A percentile compares a stretch with the other conserved stretches of the same genome.
Evolutionary conservation across 2,329 filamentous ascomycete species (phyloP).

Genomic region (Colletotrichum australisinense): DNA sequence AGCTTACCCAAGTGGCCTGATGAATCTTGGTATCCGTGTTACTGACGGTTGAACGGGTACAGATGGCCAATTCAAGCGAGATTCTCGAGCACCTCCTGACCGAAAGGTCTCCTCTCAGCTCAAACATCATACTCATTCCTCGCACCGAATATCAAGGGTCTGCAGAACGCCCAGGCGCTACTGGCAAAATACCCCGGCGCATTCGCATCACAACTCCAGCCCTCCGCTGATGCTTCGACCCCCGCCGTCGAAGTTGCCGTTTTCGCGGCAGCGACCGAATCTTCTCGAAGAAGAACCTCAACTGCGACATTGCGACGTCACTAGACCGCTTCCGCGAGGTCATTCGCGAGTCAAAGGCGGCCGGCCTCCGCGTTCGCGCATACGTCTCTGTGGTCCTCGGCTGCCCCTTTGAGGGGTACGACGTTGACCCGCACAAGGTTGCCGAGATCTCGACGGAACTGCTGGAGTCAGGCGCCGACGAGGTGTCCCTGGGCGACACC

Average conservation of each 20-base stretch:
- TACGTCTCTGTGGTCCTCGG: conserved; percentile 86
- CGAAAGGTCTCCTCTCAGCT: conserved; percentile 62
- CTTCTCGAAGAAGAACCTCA: conserved; percentile 83
- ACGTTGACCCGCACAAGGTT: conserved; percentile 72
- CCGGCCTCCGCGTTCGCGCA: conserved; percentile 77
- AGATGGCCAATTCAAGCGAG: conserved; percentile 84
- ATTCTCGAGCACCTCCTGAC: conserved; percentile 78
- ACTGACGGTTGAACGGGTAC: not conserved
- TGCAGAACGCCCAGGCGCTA: conserved; percentile 70
- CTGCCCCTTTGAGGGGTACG: conserved; percentile 79
- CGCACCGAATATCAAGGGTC: conserved; percentile 79
- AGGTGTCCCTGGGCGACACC: conserved; percentile 91
- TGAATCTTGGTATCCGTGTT: not conserved
- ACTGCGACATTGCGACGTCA: conserved; percentile 81
- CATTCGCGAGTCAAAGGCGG: conserved; percentile 73
- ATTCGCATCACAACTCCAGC: conserved; percentile 63
- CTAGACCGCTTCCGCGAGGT: conserved; percentile 77
- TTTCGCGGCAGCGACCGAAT: conserved; percentile 85
- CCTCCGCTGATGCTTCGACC: conserved; percentile 51
- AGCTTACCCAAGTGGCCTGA: conserved; percentile 23
- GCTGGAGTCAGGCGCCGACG: conserved; percentile 88
- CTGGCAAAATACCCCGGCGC: conserved; percentile 60
- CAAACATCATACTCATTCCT: conserved; percentile 84
- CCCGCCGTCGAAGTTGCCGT: conserved; percentile 78
- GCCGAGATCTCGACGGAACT: conserved; percentile 76